Evolutionary conservation across 2,329 filamentous ascomycete species (phyloP).

Genomic region (Hypoxylon sp.): DNA sequence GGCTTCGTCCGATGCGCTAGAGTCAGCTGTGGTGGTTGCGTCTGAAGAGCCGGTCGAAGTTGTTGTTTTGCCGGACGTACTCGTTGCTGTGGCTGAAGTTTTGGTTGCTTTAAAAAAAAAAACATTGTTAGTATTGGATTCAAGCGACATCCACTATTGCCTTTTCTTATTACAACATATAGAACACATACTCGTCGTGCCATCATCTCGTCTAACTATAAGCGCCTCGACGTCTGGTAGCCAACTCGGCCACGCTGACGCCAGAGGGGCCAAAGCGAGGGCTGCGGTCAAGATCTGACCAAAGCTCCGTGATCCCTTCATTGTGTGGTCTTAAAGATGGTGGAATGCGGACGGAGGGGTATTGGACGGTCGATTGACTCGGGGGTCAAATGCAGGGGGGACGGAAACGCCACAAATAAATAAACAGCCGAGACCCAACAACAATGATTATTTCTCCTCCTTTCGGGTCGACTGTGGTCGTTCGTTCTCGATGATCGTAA

Average conservation of each 20-base stretch:
- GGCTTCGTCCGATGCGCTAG: constrained; percentile 35
- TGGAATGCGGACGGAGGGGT: constrained; percentile 40
- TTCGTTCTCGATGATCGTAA: constrained; percentile 18
- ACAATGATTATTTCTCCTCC: constrained; percentile 19
- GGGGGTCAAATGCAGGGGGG: constrained; percentile 20
- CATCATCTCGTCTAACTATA: constrained; percentile 61
- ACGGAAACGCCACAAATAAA: constrained; percentile 31
- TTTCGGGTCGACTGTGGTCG: constrained; percentile 12
- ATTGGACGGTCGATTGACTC: constrained; percentile 31
- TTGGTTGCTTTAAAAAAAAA: constrained; percentile 26
- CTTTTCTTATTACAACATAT: neutral
- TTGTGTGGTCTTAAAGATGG: constrained; percentile 52
- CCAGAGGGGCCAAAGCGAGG: constrained; percentile 63
- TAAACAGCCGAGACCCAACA: constrained; percentile 26
- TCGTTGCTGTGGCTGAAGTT: constrained; percentile 39
- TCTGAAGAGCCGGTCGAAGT: constrained; percentile 27
- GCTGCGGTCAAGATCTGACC: constrained; percentile 62
- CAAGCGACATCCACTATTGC: constrained; percentile 5
- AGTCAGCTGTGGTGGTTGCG: constrained; percentile 24
- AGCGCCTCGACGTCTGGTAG: constrained; percentile 65
- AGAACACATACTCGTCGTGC: constrained; percentile 44
- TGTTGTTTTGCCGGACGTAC: constrained; percentile 31
- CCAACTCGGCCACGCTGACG: constrained; percentile 68
- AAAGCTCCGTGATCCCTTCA: constrained; percentile 63
- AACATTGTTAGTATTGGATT: constrained; percentile 23